phyloP scores from a whole-genome alignment of 495 filamentous ascomycete species.

The Neurospora terricola region DNA sequence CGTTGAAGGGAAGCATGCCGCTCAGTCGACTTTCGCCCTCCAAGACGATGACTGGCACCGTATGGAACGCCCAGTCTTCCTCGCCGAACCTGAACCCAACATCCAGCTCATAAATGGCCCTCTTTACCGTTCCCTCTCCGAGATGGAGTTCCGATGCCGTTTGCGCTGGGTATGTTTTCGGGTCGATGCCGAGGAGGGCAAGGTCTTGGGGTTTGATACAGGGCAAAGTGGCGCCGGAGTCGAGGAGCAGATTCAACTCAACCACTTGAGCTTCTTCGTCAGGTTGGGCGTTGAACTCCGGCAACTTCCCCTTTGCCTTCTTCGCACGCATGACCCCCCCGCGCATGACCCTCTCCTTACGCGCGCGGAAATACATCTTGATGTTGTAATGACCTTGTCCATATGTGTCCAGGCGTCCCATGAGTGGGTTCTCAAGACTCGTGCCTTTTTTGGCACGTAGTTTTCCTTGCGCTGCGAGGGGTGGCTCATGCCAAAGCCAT shows the following conservation, averaged over 20 bases:
- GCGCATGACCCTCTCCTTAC: constrained; percentile 4
- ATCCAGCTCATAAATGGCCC: constrained; percentile 32
- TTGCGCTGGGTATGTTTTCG: constrained; percentile 29
- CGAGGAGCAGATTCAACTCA: constrained; percentile 26
- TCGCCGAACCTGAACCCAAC: constrained; percentile 19
- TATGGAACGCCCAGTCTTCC: constrained; percentile 6
- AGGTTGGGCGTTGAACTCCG: background rate
- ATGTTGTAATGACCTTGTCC: constrained; percentile 18
- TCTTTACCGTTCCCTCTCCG: constrained; percentile 6
- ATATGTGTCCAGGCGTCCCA: constrained; percentile 5
- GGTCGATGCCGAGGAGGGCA: constrained; percentile 20
- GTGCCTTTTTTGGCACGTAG: constrained; percentile 21
- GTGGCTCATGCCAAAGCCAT: constrained; percentile 43
- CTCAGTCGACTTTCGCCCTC: constrained; percentile 21
- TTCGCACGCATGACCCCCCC: background rate
- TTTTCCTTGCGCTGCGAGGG: constrained; percentile 16
- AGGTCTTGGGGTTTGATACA: constrained; percentile 28
- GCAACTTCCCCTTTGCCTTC: background rate
- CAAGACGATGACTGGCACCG: constrained; percentile 21
- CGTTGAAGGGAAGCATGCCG: constrained; percentile 33
- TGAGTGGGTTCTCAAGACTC: constrained; percentile 14
- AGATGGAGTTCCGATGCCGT: constrained; percentile 6
- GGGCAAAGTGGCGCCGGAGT: constrained; percentile 37
- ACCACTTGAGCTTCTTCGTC: background rate
- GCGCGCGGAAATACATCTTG: constrained; percentile 18